Evolutionary conservation across 352 stramenopile species (phyloP).

Genomic region (Phytophthora cactorum): DNA sequence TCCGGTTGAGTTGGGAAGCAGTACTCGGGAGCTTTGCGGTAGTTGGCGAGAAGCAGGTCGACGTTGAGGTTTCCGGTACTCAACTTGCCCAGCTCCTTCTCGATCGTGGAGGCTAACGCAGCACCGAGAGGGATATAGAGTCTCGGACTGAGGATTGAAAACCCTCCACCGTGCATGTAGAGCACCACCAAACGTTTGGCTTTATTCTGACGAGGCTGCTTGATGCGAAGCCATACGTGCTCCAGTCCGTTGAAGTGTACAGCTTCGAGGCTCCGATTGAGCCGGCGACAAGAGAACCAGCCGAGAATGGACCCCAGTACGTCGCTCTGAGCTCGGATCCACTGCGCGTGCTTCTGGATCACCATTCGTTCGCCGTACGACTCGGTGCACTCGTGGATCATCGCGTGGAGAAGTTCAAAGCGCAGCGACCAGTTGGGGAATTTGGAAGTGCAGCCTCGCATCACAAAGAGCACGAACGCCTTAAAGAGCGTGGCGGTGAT

Average conservation of each 20-base stretch:
- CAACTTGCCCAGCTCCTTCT: constrained; percentile 20
- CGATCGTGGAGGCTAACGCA: constrained; percentile 24
- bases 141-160: constrained; percentile 42
- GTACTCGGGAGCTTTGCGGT: constrained; percentile 55
- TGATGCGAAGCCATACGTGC: constrained; percentile 47
- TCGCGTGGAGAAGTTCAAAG: constrained; percentile 38
- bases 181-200: constrained; percentile 42
- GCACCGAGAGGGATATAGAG: constrained; percentile 46
- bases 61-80: constrained; percentile 17
- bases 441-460: constrained; percentile 25
- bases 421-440: constrained; percentile 46
- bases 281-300: constrained; percentile 20
- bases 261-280: constrained; percentile 25
- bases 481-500: not conserved
- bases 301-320: constrained; percentile 33
- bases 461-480: constrained; percentile 12
- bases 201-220: not conserved
- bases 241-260: constrained; percentile 49
- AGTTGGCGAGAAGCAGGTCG: constrained; percentile 56
- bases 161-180: constrained; percentile 55
- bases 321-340: constrained; percentile 31
- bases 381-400: constrained; percentile 24
- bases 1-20: constrained; percentile 44
- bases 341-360: constrained; percentile 18
- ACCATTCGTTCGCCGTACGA: constrained; percentile 26